Conservation (phyloP, 2,329 filamentous ascomycete species). For the Pyrenochaeta sp. region DNA sequence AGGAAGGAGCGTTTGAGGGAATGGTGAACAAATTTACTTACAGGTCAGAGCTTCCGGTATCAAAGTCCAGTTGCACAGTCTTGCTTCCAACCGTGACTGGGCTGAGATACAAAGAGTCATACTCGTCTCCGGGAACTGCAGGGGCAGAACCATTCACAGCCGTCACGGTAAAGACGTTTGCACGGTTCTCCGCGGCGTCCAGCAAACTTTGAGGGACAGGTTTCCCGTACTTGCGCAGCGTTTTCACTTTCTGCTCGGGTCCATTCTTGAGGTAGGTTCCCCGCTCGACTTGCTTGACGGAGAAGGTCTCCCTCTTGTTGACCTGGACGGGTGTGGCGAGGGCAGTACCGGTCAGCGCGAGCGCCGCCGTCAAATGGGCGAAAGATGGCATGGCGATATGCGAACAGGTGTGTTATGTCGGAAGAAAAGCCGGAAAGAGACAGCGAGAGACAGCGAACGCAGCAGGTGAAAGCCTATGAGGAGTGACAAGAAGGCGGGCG, state of each 20-base stretch:
- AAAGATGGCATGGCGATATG: conserved; percentile 44
- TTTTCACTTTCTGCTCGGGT: conserved; percentile 49
- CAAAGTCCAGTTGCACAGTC: conserved; percentile 72
- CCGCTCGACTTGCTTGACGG: conserved; percentile 42
- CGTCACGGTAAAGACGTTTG: conserved; percentile 20
- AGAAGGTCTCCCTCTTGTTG: conserved; percentile 40
- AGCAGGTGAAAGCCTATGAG: conserved; percentile 17
- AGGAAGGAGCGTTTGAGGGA: background rate
- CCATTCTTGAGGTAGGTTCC: conserved; percentile 49
- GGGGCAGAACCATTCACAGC: conserved; percentile 46
- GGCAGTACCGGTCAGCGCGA: conserved; percentile 39
- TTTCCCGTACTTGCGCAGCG: conserved; percentile 51
- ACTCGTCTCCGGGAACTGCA: conserved; percentile 52
- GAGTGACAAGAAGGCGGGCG: conserved; percentile 24
- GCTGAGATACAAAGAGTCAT: conserved; percentile 43
- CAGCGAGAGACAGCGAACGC: conserved; percentile 22
- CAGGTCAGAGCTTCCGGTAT: conserved; percentile 75
- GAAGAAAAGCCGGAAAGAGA: conserved; percentile 20
- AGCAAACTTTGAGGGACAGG: conserved; percentile 37
- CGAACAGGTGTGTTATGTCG: conserved; percentile 8
- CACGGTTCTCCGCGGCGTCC: conserved; percentile 45
- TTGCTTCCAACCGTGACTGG: conserved; percentile 71
- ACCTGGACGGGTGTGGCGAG: conserved; percentile 41
- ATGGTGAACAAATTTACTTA: conserved; percentile 48
- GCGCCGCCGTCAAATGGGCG: conserved; percentile 39